A percentile compares a stretch with the other conserved stretches of the same genome.
phyloP scores from a whole-genome alignment of 1,139 yeast species.

The Arxiozyma slooffiae region DNA sequence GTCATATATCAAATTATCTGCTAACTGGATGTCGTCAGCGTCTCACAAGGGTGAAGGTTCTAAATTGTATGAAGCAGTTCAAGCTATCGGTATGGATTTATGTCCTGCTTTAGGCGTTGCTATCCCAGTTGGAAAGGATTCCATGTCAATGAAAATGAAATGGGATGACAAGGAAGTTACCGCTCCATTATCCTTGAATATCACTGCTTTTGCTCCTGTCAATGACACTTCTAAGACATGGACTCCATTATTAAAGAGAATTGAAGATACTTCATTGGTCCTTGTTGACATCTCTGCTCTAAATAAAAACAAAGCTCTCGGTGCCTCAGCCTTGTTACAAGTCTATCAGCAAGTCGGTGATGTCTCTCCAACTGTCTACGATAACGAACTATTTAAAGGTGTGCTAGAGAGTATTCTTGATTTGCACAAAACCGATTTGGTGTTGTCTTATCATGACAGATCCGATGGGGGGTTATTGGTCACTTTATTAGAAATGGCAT shows the following conservation, averaged over 20 bases:
- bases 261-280: conserved; percentile 54
- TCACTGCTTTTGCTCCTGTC: conserved; percentile 90
- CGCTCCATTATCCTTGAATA: conserved; percentile 85
- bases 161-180: conserved; percentile 92
- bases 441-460: conserved; percentile 88
- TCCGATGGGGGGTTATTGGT: conserved; percentile 94
- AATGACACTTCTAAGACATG: conserved; percentile 78
- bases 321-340: conserved; percentile 94
- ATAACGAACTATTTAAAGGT: conserved; percentile 49
- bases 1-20: conserved; percentile 74
- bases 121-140: conserved; percentile 97
- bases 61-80: conserved; percentile 91
- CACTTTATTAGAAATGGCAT: conserved; percentile 89
- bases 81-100: conserved; percentile 87
- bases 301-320: conserved; percentile 48
- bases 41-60: conserved; percentile 93
- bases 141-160: conserved; percentile 99
- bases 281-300: conserved; percentile 69
- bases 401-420: conserved; percentile 61
- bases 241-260: conserved; percentile 71
- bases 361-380: conserved; percentile 74
- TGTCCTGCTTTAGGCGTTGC: conserved; percentile 89
- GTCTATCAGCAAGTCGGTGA: conserved; percentile 83
- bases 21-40: conserved; percentile 99
- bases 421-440: conserved; percentile 57